Evolutionary conservation across 2,329 filamentous ascomycete species (phyloP), one percentile per base, ranked within the genome.

Genomic region (Aspergillus caelatus): DNA sequence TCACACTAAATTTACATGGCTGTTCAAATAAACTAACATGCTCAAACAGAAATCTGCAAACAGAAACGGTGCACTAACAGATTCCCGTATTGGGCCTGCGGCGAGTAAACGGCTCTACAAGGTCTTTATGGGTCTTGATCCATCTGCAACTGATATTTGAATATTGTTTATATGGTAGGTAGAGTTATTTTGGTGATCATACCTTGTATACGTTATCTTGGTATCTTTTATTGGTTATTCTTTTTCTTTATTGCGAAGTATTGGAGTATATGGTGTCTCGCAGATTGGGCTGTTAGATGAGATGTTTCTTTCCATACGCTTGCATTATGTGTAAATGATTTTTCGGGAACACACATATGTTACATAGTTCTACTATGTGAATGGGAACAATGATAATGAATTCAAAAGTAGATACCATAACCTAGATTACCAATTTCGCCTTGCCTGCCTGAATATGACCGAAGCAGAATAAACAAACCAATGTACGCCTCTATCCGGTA

Each of bases 111-210:
- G 82, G 36, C 62, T 84, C 62, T 81, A 81, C 67, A 83, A 82
- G 70, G 80, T 84, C 1, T 84, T 84, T 64, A 83, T 79, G 68
- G 80, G 80, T 3, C 67, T 76, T 53, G 81, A 84, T 69, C 77
- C 81, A 32, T 64, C 74, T 11, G 80, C 80, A 1, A 81, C 79
- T 10, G 81, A 83, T 71, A 69, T 80, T 43, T 80, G 61, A 71
- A 12, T 50, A 45, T 57, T 12, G 41, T 30, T 39, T 14, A 14
- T 23, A 32, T 36, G 41, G 48, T 32, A n/a, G 10, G 54, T 36
- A 2, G 23, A 53, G n/a, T 50, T 28, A 11, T 46, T 57, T 41
- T 41, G 34, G 34, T 41, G 16, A 41, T 36, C 11, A 36, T 36
- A 36, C 34, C 32, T 26, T 26, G 26, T 26, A 26, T 26, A 26